Base-by-base conservation (phyloP, 371 early-diverging fungal species). In the Paraphysoderma sedebokerense region DNA sequence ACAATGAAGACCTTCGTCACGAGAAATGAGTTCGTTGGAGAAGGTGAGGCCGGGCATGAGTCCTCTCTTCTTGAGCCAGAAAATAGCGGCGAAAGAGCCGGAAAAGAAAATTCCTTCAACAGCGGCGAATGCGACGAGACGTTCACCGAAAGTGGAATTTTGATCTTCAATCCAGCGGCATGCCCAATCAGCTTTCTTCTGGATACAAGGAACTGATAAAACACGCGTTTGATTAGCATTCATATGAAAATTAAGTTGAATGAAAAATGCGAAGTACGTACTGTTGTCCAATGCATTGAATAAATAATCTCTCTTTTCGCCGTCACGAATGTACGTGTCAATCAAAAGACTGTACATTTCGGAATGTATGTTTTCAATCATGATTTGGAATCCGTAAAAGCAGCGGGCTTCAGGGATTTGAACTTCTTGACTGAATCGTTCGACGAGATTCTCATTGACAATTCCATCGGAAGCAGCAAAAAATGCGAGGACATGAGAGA, bases 31-130 rank as follows among this genome's bases (percentile, higher is more conserved):
- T 67, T 99, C 99, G 74, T 99, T 99, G 53, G 89, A 87, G 75
- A 98, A 98, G 40, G 99, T 97, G 48, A 99, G 78, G 22, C 99
- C 99, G 22, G 98, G 97, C 99, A 98, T 98, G 40, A 98, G 64
- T 39, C 98, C 99, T 59, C 98, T 85, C 74, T 99, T 99, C 81
- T 98, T 98, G 57, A 99, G 80, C 99, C 99, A 99, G 64, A 98
- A 99, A 73, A 99, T 99, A 34, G 98, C 77, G 2, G 99, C 98
- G 67, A 99, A 95, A 19, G 98, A 79, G 8, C 99, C 99, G 42
- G 92, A 92, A 72, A 99, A 99, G 79, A 99, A 99, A 61, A 99
- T 97, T 46, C 99, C 99, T 64, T 99, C 99, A 20, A 99, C 98
- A 36, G 96, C 98, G 39, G 98, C 98, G 74, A 99, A 99, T 41